Conservation (phyloP, 768 basidiomycete species). For the Russula olivacea region DNA sequence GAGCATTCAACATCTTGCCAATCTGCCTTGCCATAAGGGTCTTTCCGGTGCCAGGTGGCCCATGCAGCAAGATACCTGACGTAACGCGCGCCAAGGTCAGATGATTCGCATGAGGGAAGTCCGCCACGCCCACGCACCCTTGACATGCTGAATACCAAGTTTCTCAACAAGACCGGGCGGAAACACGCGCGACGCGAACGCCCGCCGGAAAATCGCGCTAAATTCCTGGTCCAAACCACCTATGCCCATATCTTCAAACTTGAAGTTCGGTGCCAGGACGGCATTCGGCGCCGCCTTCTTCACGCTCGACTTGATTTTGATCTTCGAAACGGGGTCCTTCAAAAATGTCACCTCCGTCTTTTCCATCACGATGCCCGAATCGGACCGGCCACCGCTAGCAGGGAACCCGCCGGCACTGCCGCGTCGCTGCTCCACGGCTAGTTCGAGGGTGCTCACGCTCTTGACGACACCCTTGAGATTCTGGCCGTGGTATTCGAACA, state of each 20-base stretch:
- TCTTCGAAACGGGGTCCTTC: conserved; percentile 72
- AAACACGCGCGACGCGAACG: conserved; percentile 98
- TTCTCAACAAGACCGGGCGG: conserved; percentile 95
- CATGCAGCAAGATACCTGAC: conserved; percentile 85
- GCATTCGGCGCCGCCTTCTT: conserved; percentile 94
- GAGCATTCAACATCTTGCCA: conserved; percentile 97
- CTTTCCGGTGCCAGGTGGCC: conserved; percentile 98
- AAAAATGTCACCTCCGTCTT: conserved; percentile 89
- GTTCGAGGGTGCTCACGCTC: conserved; percentile 52
- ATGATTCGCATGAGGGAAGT: background rate
- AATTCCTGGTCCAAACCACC: conserved; percentile 96
- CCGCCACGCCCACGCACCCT: conserved; percentile 49
- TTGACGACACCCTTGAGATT: conserved; percentile 69
- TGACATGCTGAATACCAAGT: conserved; percentile 96
- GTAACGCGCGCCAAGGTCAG: background rate
- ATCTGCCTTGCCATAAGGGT: conserved; percentile 98
- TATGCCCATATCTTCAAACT: conserved; percentile 99
- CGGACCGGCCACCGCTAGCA: conserved; percentile 15
- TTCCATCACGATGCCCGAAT: conserved; percentile 77
- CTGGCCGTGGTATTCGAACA: conserved; percentile 86
- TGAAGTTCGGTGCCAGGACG: conserved; percentile 96
- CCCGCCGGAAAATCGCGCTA: conserved; percentile 93
- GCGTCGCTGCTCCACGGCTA: conserved; percentile 54
- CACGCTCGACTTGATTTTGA: conserved; percentile 88
- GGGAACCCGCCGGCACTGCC: conserved; percentile 28